These are phyloP conservation scores for Apiospora arundinis DNA, from an alignment of 2,329 filamentous ascomycete genomes.

Conservation along the genomic window DNA sequence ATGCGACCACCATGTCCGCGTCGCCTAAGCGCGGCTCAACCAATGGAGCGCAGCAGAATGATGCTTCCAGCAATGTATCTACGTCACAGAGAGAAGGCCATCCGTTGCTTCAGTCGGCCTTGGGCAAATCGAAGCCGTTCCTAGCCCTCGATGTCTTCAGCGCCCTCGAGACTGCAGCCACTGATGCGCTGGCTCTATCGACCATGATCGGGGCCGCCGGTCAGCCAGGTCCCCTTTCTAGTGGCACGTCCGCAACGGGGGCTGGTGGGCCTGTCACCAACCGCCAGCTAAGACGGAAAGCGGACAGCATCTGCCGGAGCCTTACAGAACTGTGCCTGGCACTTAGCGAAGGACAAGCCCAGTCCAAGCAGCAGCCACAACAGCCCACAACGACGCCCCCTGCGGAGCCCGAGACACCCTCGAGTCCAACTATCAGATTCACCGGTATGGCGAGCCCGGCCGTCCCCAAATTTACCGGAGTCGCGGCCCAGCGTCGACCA, in stretches of 20 bases:
- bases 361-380: conserved; percentile 42
- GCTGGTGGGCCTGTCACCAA: conserved; percentile 66
- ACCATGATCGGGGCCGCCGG: conserved; percentile 78
- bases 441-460: conserved; percentile 47
- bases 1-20: conserved; percentile 83
- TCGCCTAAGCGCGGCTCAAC: conserved; percentile 77
- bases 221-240: conserved; percentile 71
- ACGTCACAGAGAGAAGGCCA: conserved; percentile 65
- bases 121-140: conserved; percentile 77
- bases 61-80: conserved; percentile 49
- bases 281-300: conserved; percentile 85
- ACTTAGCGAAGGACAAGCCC: conserved; percentile 66
- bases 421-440: conserved; percentile 20
- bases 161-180: conserved; percentile 79
- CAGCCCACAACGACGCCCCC: conserved; percentile 29
- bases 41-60: conserved; percentile 52
- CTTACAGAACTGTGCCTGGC: conserved; percentile 92
- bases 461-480: conserved; percentile 46
- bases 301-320: conserved; percentile 90
- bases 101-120: conserved; percentile 79
- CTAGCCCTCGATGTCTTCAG: conserved; percentile 76
- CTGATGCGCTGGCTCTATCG: conserved; percentile 80
- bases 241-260: conserved; percentile 68
- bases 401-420: conserved; percentile 34
- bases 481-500: conserved; percentile 47